Base-by-base conservation (phyloP, 2,329 filamentous ascomycete genomes). In the Blastomyces emzantsi region DNA sequence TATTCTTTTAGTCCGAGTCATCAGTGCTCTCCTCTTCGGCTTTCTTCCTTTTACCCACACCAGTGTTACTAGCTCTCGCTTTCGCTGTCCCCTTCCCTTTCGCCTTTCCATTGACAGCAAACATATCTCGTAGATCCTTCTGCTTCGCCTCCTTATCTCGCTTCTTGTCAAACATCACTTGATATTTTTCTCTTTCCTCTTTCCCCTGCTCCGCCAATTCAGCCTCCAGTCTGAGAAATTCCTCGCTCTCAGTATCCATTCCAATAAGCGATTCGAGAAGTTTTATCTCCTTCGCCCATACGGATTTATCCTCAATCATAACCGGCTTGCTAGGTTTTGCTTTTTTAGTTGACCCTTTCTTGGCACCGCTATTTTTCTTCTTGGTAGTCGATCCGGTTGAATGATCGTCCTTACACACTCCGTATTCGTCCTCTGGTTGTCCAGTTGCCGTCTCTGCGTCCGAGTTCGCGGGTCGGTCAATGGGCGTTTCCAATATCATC, bases 271-370 rank as follows among this genome's bases (percentile, higher is more conserved):
- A 86, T 77, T 99, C 94, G 5, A 99, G 82, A 67, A 97, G 80
- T 79, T 97, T 97, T 77, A 99, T 97, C 78, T 99, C 94, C 56
- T 87, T 83, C 0, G 92, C 92, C 92, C 93, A 97, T 19, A 97
- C 83, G 62, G 84, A 80, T 74, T 87, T 90, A 74, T 97, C 91
- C 71, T 96, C 89, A 47, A 87, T 75, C 36, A 82, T 81, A 19
- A 68, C 64, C 15, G 69, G 63, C 9, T 68, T 70, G 2, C 71
- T 66, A 4, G 66, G 63, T 19, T 69, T 66, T 8, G 71, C 66
- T 19, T 68, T 63, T 8, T 67, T 69, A 2, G 71, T 65, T 3
- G 66, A 63, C 22, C 68, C 66, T 7, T 71, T 68, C 17, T 68
- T 62, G 55, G 68, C 66, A 56, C 69, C 69, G 56, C 65, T 70